Percentiles rank a stretch among this genome's conserved stretches.
phyloP scores from a whole-genome alignment of 2,329 filamentous ascomycete species.

The Trichoderma gracile region DNA sequence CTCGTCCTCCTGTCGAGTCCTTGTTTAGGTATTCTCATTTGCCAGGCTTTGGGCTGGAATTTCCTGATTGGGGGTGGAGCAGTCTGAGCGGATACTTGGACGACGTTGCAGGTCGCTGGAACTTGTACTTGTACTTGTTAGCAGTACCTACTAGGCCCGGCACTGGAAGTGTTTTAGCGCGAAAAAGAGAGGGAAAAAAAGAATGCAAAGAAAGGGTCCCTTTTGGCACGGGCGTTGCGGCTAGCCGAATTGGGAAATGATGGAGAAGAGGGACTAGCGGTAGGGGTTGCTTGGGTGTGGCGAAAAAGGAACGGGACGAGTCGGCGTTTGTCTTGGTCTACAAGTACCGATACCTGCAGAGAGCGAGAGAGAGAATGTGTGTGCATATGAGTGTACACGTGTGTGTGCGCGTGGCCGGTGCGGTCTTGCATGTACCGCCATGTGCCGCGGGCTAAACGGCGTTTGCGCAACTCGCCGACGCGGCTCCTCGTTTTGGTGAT shows the following conservation, averaged over 20 bases:
- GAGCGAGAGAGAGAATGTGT: too few species aligned
- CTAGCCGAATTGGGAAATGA: conserved; percentile 20
- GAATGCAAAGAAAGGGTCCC: too few species aligned
- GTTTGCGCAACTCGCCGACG: conserved; percentile 15
- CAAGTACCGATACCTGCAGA: too few species aligned
- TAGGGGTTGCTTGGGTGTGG: not conserved
- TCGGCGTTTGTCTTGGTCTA: not conserved
- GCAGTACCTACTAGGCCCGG: conserved; percentile 7
- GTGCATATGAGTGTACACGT: not conserved
- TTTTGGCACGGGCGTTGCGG: conserved; percentile 3
- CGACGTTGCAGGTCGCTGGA: too few species aligned
- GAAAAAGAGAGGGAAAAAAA: not conserved
- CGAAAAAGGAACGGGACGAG: conserved; percentile 23
- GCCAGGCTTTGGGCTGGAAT: conserved; percentile 26
- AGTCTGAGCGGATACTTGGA: too few species aligned
- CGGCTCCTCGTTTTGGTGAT: conserved; percentile 2
- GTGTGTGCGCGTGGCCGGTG: not conserved
- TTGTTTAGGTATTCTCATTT: not conserved
- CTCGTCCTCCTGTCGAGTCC: not conserved
- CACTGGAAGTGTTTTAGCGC: conserved; percentile 20
- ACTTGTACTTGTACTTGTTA: too few species aligned
- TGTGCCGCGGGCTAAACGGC: conserved; percentile 20
- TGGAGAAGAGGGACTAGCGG: conserved; percentile 6
- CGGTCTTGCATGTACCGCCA: not conserved
- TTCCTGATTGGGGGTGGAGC: conserved; percentile 25